phyloP scores from a whole-genome alignment of 1,284 basidiomycete genomes.

The Apiotrichum siamense region DNA sequence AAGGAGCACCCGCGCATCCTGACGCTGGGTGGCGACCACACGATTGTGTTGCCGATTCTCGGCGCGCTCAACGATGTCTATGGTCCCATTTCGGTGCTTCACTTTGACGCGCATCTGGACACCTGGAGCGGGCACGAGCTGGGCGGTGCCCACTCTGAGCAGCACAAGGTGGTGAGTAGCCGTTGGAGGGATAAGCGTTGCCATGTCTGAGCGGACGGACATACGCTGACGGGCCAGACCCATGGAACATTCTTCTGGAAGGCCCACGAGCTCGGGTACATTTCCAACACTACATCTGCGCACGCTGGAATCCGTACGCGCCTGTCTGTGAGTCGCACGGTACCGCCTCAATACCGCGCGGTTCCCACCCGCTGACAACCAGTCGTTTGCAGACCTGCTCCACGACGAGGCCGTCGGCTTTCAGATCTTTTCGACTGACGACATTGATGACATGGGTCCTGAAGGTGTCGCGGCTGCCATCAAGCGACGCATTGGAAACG shows the following conservation, averaged over 20 bases:
- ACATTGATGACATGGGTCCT: conserved; percentile 48
- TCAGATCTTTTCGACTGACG: conserved; percentile 44
- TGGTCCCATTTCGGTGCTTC: conserved; percentile 46
- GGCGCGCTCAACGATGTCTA: conserved; percentile 42
- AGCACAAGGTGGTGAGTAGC: conserved; percentile 21
- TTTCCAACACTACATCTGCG: conserved; percentile 57
- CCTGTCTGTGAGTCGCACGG: conserved; percentile 32
- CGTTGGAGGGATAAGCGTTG: too few relatives aligned
- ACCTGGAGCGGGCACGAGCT: conserved; percentile 44
- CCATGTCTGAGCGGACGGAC: background rate
- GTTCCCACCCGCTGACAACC: background rate
- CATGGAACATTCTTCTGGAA: conserved; percentile 48
- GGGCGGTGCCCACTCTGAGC: conserved; percentile 15
- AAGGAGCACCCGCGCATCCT: conserved; percentile 46
- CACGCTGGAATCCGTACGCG: conserved; percentile 44
- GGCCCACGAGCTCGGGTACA: conserved; percentile 46
- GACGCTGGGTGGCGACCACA: conserved; percentile 50
- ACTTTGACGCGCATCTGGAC: conserved; percentile 42
- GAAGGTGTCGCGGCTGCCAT: conserved; percentile 44
- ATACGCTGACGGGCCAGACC: conserved; percentile 23
- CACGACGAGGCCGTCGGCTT: conserved; percentile 48
- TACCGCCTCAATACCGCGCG: too few relatives aligned
- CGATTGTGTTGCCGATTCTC: conserved; percentile 49
- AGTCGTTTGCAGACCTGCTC: conserved; percentile 20
- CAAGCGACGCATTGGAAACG: conserved; percentile 36